Evolutionary conservation across 768 basidiomycete species (phyloP).

Genomic region (Mycena amicta): DNA sequence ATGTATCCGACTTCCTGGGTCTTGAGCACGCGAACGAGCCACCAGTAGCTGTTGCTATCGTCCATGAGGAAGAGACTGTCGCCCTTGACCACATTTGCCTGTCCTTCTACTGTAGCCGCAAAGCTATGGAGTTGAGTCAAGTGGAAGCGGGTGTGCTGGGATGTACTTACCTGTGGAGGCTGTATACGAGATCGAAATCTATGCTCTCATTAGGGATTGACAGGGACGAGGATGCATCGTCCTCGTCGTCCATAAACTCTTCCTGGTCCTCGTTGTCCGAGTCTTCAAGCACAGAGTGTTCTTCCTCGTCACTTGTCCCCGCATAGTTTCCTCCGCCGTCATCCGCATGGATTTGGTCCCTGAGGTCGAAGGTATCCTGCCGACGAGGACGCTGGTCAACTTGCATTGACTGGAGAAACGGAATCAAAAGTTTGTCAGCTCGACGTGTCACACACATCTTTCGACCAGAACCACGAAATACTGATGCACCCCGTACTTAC

Average conservation of each 20-base stretch:
- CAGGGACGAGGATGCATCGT: slow-evolving; percentile 78
- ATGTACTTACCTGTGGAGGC: slow-evolving; percentile 65
- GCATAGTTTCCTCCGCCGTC: too few relatives aligned
- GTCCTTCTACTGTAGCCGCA: slow-evolving; percentile 96
- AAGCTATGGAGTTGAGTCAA: not conserved
- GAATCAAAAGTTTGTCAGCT: too few relatives aligned
- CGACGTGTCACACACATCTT: too few relatives aligned
- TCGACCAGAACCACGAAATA: too few relatives aligned
- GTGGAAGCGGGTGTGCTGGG: not conserved
- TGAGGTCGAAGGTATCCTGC: too few relatives aligned
- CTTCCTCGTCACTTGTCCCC: slow-evolving; percentile 61
- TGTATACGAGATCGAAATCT: slow-evolving; percentile 91
- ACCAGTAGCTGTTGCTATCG: slow-evolving; percentile 99
- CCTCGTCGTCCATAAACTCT: slow-evolving; percentile 73
- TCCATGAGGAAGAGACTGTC: slow-evolving; percentile 96
- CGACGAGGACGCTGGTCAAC: too few relatives aligned
- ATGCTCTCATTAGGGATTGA: slow-evolving; percentile 91
- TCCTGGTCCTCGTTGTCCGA: slow-evolving; percentile 75
- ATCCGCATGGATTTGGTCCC: too few relatives aligned
- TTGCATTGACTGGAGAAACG: too few relatives aligned
- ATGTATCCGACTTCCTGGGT: slow-evolving; percentile 99
- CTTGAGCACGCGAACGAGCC: slow-evolving; percentile 98
- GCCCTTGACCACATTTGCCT: slow-evolving; percentile 98
- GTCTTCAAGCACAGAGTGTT: slow-evolving; percentile 84
- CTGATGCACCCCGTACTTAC: too few relatives aligned